Evolutionary conservation across 2,329 filamentous ascomycete species (phyloP), one percentile per base, ranked within the genome.

Genomic region (Verticillium nonalfalfae): DNA sequence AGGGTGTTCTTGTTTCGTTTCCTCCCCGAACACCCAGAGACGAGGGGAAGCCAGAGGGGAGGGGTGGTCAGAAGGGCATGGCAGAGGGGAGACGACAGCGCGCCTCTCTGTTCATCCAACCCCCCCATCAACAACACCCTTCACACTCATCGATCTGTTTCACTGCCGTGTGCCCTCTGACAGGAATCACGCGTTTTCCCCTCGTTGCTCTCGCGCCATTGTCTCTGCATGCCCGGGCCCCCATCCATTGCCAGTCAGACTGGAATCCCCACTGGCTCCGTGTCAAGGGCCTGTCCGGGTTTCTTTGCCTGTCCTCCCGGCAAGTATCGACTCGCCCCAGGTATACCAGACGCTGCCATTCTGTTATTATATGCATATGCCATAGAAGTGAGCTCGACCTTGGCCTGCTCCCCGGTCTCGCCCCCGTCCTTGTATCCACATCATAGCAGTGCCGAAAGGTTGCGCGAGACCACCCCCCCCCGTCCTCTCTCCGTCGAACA

Each of bases 371-470:
- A 39, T 33, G 39, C 57, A 39, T 40, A 65, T 52, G 64, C 62
- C 62, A 50, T 50, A 50, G 40, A 50, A 50, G 40, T 26, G 40
- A 62, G 61, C 63, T 67, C 34, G 59, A 60, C 62, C 63, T 64
- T 65, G 72, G 69, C 72, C 69, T 67, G 68, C 69, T 70, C 71
- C 68, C 67, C 68, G 60, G 60, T 61, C 65, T 65, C 58, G 40
- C 40, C 65, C 58, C 62, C 62, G 62, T 71, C 69, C 66, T 58
- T 70, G 73, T 73, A 73, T 73, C 76, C 74, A 76, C 75, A 75
- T 73, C 74, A 73, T 70, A 76, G 40, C 77, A 80, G 74, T 81
- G 76, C 80, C 79, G 79, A 76, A 73, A 72, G 68, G 74, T 76
- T 50, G 40, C 40, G 40, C n/a, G n/a, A 50, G 40, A 21, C 40